phyloP scores from a whole-genome alignment of 345 rosid genomes.

The Gossypioides kirkii region DNA sequence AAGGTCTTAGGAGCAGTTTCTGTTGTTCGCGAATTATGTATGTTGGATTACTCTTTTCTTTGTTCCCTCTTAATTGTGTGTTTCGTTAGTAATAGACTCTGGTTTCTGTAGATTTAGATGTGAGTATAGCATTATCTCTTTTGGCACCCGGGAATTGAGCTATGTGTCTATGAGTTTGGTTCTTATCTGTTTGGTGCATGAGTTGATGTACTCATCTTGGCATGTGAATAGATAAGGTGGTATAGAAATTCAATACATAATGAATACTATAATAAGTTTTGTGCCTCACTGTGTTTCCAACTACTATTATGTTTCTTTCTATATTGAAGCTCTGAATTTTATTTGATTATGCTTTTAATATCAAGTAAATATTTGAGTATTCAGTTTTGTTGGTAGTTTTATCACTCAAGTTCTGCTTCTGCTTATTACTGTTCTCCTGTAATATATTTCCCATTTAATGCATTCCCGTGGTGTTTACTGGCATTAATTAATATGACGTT shows the following conservation, averaged over 20 bases:
- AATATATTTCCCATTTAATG: not conserved
- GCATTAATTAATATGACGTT: not conserved
- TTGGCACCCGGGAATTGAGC: conserved; percentile 48
- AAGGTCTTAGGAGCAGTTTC: conserved; percentile 53
- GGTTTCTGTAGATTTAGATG: conserved; percentile 36
- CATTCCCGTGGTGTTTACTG: not conserved
- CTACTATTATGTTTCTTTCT: not conserved
- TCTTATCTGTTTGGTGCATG: conserved; percentile 52
- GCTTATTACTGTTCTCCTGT: not conserved
- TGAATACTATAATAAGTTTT: conserved; percentile 25
- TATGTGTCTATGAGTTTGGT: conserved; percentile 45
- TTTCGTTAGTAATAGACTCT: conserved; percentile 32
- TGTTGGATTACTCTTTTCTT: conserved; percentile 30
- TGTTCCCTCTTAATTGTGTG: conserved; percentile 20
- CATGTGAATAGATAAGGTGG: conserved; percentile 72
- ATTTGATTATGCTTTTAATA: not conserved
- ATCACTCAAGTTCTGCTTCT: not conserved
- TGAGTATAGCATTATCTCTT: conserved; percentile 46
- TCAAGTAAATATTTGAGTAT: conserved; percentile 2
- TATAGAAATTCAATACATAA: conserved; percentile 62
- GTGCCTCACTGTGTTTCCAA: conserved; percentile 5
- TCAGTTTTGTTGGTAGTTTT: not conserved
- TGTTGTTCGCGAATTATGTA: conserved; percentile 27
- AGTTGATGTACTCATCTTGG: conserved; percentile 47
- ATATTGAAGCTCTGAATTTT: not conserved